These are phyloP conservation scores for Leccinum imitatum DNA, from an alignment of 768 basidiomycete genomes.

Conservation along the genomic window DNA sequence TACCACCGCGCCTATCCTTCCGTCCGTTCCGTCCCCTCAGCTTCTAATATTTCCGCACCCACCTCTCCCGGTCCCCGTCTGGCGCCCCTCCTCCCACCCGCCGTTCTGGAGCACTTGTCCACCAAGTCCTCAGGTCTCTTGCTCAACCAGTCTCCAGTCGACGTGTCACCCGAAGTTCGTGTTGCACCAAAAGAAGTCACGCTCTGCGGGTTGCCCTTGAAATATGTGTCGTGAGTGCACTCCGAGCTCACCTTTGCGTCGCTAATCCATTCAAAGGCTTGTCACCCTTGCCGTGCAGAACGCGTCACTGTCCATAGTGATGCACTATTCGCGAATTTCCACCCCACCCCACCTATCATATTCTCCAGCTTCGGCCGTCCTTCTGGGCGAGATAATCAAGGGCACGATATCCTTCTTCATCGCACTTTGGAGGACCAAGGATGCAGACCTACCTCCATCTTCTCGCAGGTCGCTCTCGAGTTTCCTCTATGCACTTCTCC, in stretches of 20 bases:
- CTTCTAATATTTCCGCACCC: constrained; percentile 24
- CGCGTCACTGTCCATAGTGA: constrained; percentile 91
- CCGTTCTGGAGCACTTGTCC: constrained; percentile 41
- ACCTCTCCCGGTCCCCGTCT: constrained; percentile 39
- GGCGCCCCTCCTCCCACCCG: constrained; percentile 52
- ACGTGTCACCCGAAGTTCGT: constrained; percentile 33
- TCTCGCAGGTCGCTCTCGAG: constrained; percentile 41
- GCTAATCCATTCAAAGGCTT: constrained; percentile 43
- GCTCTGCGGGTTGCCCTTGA: constrained; percentile 70
- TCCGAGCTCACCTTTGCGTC: background rate
- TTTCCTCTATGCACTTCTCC: constrained; percentile 38
- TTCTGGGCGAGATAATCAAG: constrained; percentile 93
- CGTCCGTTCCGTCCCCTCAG: constrained; percentile 53
- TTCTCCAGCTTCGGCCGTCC: constrained; percentile 91
- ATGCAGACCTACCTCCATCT: constrained; percentile 41
- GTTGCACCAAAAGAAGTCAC: constrained; percentile 40
- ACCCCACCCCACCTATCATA: constrained; percentile 77
- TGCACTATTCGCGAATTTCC: constrained; percentile 97
- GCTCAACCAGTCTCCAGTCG: constrained; percentile 35
- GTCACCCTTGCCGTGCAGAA: constrained; percentile 93
- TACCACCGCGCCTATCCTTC: constrained; percentile 61
- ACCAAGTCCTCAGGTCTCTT: constrained; percentile 39
- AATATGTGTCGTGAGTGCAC: constrained; percentile 73
- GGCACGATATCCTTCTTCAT: constrained; percentile 89
- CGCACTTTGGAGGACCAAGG: constrained; percentile 59